A percentile compares a stretch with the other conserved stretches of the same genome.
Conservation (phyloP, 2,329 filamentous ascomycete species). For the Diaporthe nobilis region DNA sequence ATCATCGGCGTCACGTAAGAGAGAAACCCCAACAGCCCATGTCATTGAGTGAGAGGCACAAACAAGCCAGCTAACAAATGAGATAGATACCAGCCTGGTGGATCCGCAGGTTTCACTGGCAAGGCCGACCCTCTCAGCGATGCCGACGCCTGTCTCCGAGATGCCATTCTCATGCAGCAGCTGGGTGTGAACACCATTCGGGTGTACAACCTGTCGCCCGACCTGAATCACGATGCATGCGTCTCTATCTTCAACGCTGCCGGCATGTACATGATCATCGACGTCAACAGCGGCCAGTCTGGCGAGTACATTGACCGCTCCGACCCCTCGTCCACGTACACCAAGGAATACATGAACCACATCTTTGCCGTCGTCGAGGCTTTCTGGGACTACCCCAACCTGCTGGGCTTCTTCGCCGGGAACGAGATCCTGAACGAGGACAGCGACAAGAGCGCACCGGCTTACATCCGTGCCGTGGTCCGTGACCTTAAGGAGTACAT, state of each 20-base stretch:
- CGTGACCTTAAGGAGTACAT: slow-evolving; percentile 84
- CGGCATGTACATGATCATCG: slow-evolving; percentile 62
- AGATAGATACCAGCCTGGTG: slow-evolving; percentile 70
- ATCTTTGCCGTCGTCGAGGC: slow-evolving; percentile 73
- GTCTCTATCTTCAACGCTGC: slow-evolving; percentile 73
- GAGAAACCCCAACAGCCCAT: neutral
- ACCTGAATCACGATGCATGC: slow-evolving; percentile 72
- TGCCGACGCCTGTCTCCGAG: slow-evolving; percentile 64
- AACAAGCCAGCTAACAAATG: slow-evolving; percentile 23
- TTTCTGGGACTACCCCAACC: slow-evolving; percentile 72
- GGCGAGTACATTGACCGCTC: slow-evolving; percentile 67
- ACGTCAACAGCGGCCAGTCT: slow-evolving; percentile 71
- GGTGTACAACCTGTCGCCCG: slow-evolving; percentile 73
- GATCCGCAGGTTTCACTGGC: slow-evolving; percentile 70
- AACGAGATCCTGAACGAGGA: slow-evolving; percentile 80
- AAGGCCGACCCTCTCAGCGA: slow-evolving; percentile 47
- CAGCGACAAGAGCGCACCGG: slow-evolving; percentile 71
- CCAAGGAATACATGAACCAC: slow-evolving; percentile 68
- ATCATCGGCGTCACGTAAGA: slow-evolving; percentile 68
- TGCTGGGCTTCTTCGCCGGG: slow-evolving; percentile 76
- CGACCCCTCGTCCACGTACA: slow-evolving; percentile 63
- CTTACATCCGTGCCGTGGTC: slow-evolving; percentile 77
- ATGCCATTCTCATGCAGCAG: slow-evolving; percentile 70
- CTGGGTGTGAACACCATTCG: slow-evolving; percentile 73
- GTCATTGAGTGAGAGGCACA: too few relatives aligned